phyloP scores from a whole-genome alignment of 225 moss, liverwort and hornwort genomes.

The Polytrichum commune region DNA sequence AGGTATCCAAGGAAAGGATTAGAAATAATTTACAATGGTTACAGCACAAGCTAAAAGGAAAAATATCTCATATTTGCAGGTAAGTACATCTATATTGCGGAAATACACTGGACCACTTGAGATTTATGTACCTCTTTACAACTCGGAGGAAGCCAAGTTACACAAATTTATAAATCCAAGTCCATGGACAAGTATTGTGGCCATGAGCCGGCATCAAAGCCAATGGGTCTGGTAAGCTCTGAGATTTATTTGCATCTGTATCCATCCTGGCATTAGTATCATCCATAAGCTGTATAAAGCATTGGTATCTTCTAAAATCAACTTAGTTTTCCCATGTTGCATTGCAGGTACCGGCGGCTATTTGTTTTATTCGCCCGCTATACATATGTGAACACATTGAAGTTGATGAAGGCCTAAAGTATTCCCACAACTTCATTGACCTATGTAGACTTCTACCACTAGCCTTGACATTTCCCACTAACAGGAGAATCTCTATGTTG shows the following conservation, averaged over 20 bases:
- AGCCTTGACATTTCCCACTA: no score
- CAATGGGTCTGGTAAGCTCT: conserved; percentile 63
- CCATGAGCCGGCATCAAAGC: conserved; percentile 61
- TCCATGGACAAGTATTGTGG: conserved; percentile 49
- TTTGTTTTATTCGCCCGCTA: conserved; percentile 59
- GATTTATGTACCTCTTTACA: conserved; percentile 32
- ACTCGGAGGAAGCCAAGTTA: conserved; percentile 18
- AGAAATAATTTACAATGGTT: no score
- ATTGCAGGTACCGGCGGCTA: conserved; percentile 53
- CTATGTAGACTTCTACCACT: no score
- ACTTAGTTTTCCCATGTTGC: neutral
- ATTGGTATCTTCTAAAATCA: neutral
- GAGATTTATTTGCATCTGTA: neutral
- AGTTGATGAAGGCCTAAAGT: conserved; percentile 28
- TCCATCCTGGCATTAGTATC: neutral
- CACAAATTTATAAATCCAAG: conserved; percentile 53
- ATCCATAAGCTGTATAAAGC: neutral
- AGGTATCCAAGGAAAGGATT: no score
- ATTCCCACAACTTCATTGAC: neutral
- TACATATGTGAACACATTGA: conserved; percentile 60
- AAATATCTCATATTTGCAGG: conserved; percentile 17
- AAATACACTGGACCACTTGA: conserved; percentile 57
- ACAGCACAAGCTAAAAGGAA: no score
- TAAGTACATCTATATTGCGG: conserved; percentile 51
- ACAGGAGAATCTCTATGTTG: no score